Conservation (phyloP, 768 basidiomycete genomes). For the Lactarius pseudohatsudake region DNA sequence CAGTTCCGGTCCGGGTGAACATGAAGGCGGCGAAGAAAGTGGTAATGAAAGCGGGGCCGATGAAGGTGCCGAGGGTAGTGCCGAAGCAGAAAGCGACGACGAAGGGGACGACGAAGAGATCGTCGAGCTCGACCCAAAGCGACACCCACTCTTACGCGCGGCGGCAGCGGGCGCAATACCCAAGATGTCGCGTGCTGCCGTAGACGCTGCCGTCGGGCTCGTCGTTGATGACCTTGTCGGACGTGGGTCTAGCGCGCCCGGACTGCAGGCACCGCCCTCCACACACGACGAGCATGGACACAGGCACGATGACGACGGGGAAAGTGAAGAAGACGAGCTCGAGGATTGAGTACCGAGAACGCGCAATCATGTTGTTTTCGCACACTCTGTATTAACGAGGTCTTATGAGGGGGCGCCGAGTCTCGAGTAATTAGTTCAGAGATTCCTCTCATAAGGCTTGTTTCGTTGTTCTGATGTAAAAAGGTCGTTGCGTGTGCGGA, state of each 20-base stretch:
- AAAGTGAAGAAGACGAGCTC: slow-evolving; percentile 26
- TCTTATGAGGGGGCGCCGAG: too few relatives aligned
- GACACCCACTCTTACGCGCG: slow-evolving; percentile 41
- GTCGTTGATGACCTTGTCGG: slow-evolving; percentile 26
- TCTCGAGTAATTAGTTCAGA: too few relatives aligned
- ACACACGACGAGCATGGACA: neutral
- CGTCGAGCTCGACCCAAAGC: slow-evolving; percentile 50
- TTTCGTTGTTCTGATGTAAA: too few relatives aligned
- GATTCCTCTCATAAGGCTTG: too few relatives aligned
- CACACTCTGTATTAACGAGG: too few relatives aligned
- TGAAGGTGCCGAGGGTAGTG: slow-evolving; percentile 35
- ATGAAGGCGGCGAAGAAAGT: slow-evolving; percentile 18
- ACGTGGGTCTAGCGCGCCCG: neutral
- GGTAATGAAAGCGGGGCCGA: slow-evolving; percentile 24
- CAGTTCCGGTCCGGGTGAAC: neutral
- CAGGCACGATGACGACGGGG: neutral
- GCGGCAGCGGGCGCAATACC: slow-evolving; percentile 20
- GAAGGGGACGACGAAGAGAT: slow-evolving; percentile 43
- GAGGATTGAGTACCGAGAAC: slow-evolving; percentile 18
- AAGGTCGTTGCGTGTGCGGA: too few relatives aligned
- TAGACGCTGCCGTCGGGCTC: slow-evolving; percentile 27
- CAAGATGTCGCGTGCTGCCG: slow-evolving; percentile 26
- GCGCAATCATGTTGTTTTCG: too few relatives aligned
- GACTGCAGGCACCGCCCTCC: too few relatives aligned
- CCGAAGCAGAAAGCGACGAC: slow-evolving; percentile 36